Evolutionary conservation across 257 asterid species (phyloP), one percentile per base, ranked within the genome.

Genomic region (Scutellaria minor): DNA sequence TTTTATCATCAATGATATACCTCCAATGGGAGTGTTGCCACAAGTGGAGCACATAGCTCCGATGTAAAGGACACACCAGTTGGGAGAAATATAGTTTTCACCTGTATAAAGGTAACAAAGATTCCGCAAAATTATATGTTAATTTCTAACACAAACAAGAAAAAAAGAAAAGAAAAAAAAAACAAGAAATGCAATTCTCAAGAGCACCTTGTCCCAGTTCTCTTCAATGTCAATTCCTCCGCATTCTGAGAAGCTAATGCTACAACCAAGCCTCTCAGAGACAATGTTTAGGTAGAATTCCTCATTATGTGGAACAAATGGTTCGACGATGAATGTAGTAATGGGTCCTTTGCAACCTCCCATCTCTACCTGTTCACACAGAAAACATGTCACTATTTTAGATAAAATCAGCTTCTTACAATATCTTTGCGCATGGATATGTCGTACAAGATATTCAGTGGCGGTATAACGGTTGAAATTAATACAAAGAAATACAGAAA

Each of bases 161-260:
- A 42, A 64, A 50, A 51, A 42, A 44, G 31, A 51, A 42, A 64
- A 50, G 40, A 42, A 44, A 50, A 64, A 45, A 24, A 24, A 24
- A 24, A 24, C 27, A 24, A 27, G 14, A 6, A 54, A 42, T 22
- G 10, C 22, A 62, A 11, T 44, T 24, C 20, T 62, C 12, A 45
- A 10, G 0, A 15, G 31, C 75, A 91, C 96, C 97, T 93, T 93
- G 75, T 93, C 98, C 97, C 98, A 93, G 77, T 93, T 93, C 83
- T 93, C 97, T 82, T 93, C 98, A 24, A 93, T 93, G 10, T 93
- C 98, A 54, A 93, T 86, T 82, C 98, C 97, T 76, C 97, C 97
- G 24, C 97, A 93, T 57, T 93, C 98, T 0, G 97, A 93, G 77
- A 90, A 93, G 96, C 98, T 93, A 75, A 93, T 76, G 80, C 94